Evolutionary conservation across 345 rosid genomes (phyloP), one percentile per base, ranked within the genome.

Genomic region (Pistacia vera): DNA sequence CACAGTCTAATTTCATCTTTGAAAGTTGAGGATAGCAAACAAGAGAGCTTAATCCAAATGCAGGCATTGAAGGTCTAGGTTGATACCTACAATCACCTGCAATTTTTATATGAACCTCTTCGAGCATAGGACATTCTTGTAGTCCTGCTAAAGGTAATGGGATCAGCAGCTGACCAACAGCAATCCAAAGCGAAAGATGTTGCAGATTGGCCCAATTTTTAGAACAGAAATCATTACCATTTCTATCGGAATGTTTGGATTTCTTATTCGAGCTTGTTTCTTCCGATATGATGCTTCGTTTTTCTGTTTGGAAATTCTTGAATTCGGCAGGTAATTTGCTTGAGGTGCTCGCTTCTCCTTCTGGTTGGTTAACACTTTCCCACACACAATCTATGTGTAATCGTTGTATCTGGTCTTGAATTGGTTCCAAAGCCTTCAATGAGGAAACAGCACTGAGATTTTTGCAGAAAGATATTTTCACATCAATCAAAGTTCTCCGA

Each of bases 371-470:
- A 46, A 72, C 66, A 28, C 79, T 79, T 71, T 87, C 86, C 99
- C 99, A 92, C 7, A 91, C 82, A 22, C 97, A 96, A 66, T 96
- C 99, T 8, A 96, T 81, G 78, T 94, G 97, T 38, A 97, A 89
- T 54, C 81, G 77, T 81, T 90, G 84, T 63, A 97, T 88, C 78
- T 79, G 83, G 20, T 89, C 88, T 14, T 81, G 77, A 28, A 92
- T 82, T 0, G 98, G 97, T 65, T 92, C 97, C 52, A 94, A 20
- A 0, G 97, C 89, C 81, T 83, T 66, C 90, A 73, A 2, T 12
- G 97, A 92, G 12, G 87, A 78, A 0, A n/a, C 70, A 14, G 94
- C 75, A 22, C 86, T 77, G 4, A 94, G 86, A 70, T 89, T 89
- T 85, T 85, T 86, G 66, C 98, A 94, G 69, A 83, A 86, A 14